phyloP scores from a whole-genome alignment of 139 green algal species.

The Chlorella sp. region DNA sequence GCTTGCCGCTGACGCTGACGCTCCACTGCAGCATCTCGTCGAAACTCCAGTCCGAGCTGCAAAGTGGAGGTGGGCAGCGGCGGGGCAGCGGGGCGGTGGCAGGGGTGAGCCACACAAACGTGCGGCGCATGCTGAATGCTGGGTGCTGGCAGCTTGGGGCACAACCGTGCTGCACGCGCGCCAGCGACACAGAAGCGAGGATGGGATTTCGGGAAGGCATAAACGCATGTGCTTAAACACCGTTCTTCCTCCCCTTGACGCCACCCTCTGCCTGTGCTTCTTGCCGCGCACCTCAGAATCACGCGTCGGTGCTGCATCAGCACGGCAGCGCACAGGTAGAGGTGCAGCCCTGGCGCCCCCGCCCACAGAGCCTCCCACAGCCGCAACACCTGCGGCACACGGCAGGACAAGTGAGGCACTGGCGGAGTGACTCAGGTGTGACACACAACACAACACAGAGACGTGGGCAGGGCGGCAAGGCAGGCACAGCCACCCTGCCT shows the following conservation, averaged over 20 bases:
- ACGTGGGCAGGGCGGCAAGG: not conserved
- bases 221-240: not conserved
- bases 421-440: not conserved
- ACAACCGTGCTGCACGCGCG: no score
- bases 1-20: conserved; percentile 60
- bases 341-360: conserved; percentile 75
- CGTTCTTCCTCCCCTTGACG: not conserved
- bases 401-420: not conserved
- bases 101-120: not conserved
- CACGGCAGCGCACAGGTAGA: conserved; percentile 84
- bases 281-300: conserved; percentile 9
- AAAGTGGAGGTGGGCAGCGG: not conserved
- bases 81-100: not conserved
- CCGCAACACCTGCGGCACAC: conserved; percentile 64
- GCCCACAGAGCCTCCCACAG: conserved; percentile 94
- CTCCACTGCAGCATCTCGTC: conserved; percentile 83
- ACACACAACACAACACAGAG: not conserved
- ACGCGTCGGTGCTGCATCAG: conserved; percentile 74
- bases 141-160: not conserved
- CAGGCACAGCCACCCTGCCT: not conserved
- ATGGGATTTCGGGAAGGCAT: no score
- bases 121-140: not conserved
- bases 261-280: not conserved
- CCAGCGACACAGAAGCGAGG: no score
- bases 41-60: conserved; percentile 64